phyloP scores from a whole-genome alignment of 2,329 filamentous ascomycete genomes.

The Dendrostoma leiphaemia region DNA sequence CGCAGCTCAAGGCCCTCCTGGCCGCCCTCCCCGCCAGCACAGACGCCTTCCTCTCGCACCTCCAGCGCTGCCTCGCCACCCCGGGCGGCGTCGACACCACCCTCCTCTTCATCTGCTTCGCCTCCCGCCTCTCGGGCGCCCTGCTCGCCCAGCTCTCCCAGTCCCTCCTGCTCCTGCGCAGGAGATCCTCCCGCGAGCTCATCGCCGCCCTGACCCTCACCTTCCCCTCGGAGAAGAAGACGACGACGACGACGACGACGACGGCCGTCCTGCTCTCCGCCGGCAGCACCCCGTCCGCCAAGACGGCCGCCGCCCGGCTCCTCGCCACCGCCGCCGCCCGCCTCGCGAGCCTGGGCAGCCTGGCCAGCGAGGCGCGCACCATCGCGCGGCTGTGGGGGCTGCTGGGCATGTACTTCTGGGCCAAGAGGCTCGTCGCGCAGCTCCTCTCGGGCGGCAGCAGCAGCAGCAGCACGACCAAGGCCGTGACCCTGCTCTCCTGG shows the following conservation, averaged over 20 bases:
- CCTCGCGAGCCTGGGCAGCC: constrained; percentile 59
- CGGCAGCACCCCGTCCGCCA: constrained; percentile 66
- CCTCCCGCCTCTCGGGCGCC: constrained; percentile 53
- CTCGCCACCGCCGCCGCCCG: constrained; percentile 49
- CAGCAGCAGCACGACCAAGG: constrained; percentile 36
- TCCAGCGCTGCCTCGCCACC: constrained; percentile 64
- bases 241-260: not conserved
- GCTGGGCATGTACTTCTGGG: constrained; percentile 71
- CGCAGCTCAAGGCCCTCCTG: constrained; percentile 25
- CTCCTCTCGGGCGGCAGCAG: constrained; percentile 28
- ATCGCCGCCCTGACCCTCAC: constrained; percentile 52
- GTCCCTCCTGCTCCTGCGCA: constrained; percentile 56
- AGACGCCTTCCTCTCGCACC: constrained; percentile 54
- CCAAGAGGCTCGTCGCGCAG: constrained; percentile 44
- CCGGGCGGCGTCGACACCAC: constrained; percentile 68
- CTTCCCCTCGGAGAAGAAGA: constrained; percentile 40
- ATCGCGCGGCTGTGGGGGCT: constrained; percentile 76
- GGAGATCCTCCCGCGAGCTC: constrained; percentile 46
- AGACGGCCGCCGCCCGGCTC: constrained; percentile 49
- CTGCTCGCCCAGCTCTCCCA: constrained; percentile 51
- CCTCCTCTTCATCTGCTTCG: constrained; percentile 68
- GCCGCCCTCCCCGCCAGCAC: constrained; percentile 36
- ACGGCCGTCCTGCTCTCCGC: constrained; percentile 54
- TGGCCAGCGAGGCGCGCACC: constrained; percentile 70
- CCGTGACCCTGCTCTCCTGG: constrained; percentile 55